These are phyloP conservation scores for Phoma herbarum DNA, from an alignment of 2,329 filamentous ascomycete species.

Conservation along the genomic window DNA sequence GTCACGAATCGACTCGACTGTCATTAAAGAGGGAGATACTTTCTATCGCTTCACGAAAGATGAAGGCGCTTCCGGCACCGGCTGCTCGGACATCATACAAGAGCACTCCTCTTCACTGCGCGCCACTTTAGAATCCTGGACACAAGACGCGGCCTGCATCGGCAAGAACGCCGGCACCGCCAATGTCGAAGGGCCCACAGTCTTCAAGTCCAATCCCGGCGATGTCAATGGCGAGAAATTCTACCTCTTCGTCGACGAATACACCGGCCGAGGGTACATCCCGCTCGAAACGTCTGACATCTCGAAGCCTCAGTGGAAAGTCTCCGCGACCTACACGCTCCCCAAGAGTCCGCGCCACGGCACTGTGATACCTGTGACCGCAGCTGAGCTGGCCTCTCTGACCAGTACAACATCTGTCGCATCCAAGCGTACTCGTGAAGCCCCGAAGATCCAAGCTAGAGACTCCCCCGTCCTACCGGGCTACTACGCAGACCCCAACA, in stretches of 20 bases:
- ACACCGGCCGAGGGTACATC: slow-evolving; percentile 61
- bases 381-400: slow-evolving; percentile 53
- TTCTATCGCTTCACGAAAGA: slow-evolving; percentile 67
- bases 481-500: slow-evolving; percentile 42
- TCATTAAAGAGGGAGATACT: slow-evolving; percentile 53
- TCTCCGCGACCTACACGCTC: slow-evolving; percentile 58
- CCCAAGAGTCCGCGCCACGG: slow-evolving; percentile 63
- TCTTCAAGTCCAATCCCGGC: slow-evolving; percentile 60
- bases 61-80: slow-evolving; percentile 59
- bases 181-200: slow-evolving; percentile 62
- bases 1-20: slow-evolving; percentile 63
- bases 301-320: slow-evolving; percentile 59
- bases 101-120: slow-evolving; percentile 58
- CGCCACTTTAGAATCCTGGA: slow-evolving; percentile 56
- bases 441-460: slow-evolving; percentile 3
- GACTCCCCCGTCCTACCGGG: slow-evolving; percentile 36
- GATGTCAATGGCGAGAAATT: slow-evolving; percentile 63
- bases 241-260: slow-evolving; percentile 66
- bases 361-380: slow-evolving; percentile 63
- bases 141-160: slow-evolving; percentile 58
- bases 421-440: slow-evolving; percentile 1
- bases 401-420: slow-evolving; percentile 23
- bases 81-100: slow-evolving; percentile 64
- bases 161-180: slow-evolving; percentile 60
- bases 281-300: slow-evolving; percentile 62